A percentile compares a stretch with the other conserved stretches of the same genome.
phyloP scores from a whole-genome alignment of 805 yeast species.

The Tetrapisispora arboricola region DNA sequence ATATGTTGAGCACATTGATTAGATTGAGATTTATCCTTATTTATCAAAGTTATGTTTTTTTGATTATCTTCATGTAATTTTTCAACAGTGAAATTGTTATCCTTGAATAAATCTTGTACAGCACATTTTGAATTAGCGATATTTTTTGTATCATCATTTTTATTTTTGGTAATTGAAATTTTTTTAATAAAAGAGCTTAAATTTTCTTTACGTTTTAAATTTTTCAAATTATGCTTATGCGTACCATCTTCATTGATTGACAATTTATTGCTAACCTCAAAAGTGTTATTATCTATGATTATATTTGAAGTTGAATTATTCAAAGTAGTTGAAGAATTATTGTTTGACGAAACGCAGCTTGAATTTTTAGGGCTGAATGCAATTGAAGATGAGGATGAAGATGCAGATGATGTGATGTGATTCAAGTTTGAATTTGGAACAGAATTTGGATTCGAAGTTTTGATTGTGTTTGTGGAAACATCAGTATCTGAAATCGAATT shows the following conservation, averaged over 20 bases:
- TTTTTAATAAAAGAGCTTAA: conserved; percentile 65
- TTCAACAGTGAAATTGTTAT: conserved; percentile 1
- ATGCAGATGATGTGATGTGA: not conserved
- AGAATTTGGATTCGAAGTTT: not conserved
- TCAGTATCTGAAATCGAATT: no score
- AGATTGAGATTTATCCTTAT: no score
- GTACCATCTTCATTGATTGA: conserved; percentile 52
- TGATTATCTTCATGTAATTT: not conserved
- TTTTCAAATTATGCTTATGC: conserved; percentile 72
- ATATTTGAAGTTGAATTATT: not conserved
- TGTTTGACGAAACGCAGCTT: not conserved
- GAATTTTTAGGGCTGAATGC: not conserved
- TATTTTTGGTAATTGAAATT: conserved; percentile 29
- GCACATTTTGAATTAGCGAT: conserved; percentile 65
- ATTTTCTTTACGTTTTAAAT: conserved; percentile 72
- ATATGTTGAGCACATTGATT: conserved; percentile 41
- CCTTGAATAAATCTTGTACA: conserved; percentile 43
- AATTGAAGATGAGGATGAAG: not conserved
- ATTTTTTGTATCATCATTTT: conserved; percentile 54
- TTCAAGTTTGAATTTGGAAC: no score
- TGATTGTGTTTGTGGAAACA: no score
- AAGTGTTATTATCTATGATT: not conserved
- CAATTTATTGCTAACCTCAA: conserved; percentile 31
- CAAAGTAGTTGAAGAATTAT: no score
- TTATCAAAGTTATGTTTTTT: not conserved